A percentile compares a stretch with the other conserved stretches of the same genome.
phyloP scores from a whole-genome alignment of 768 basidiomycete genomes.

The Filobasidium wieringae region DNA sequence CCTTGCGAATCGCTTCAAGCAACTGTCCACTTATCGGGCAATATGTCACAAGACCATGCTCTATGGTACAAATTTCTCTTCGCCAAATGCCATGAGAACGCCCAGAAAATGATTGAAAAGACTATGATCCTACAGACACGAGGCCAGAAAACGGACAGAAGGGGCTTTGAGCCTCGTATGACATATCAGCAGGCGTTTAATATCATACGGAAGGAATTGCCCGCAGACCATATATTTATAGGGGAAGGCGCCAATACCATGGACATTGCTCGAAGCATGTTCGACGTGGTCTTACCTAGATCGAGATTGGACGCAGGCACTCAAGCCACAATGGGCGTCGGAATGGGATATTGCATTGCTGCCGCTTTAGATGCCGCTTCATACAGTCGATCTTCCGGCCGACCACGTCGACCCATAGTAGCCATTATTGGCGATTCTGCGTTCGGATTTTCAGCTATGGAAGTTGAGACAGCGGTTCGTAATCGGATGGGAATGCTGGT shows the following conservation, averaged over 20 bases:
- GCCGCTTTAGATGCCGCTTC: constrained; percentile 10
- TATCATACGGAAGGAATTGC: constrained; percentile 15
- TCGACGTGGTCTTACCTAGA: constrained; percentile 16
- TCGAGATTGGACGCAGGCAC: constrained; percentile 18
- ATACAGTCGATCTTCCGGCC: background rate
- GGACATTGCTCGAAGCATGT: constrained; percentile 20
- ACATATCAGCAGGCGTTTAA: constrained; percentile 21
- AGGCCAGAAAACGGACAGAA: background rate
- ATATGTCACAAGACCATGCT: constrained; percentile 5
- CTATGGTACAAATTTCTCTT: constrained; percentile 11
- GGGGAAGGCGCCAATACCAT: constrained; percentile 22
- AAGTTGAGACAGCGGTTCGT: constrained; percentile 21
- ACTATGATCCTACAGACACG: background rate
- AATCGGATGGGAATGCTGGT: constrained; percentile 20
- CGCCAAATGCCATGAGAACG: constrained; percentile 10
- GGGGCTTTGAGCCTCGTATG: constrained; percentile 3
- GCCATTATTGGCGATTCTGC: constrained; percentile 22
- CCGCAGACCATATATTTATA: constrained; percentile 16
- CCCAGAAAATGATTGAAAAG: constrained; percentile 12
- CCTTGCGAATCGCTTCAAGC: no score
- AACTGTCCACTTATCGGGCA: background rate
- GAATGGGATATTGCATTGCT: constrained; percentile 18
- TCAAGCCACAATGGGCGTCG: constrained; percentile 23
- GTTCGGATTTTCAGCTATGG: constrained; percentile 21
- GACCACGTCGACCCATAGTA: constrained; percentile 11